phyloP scores from a whole-genome alignment of 345 rosid species.

The Ceriops zippeliana region DNA sequence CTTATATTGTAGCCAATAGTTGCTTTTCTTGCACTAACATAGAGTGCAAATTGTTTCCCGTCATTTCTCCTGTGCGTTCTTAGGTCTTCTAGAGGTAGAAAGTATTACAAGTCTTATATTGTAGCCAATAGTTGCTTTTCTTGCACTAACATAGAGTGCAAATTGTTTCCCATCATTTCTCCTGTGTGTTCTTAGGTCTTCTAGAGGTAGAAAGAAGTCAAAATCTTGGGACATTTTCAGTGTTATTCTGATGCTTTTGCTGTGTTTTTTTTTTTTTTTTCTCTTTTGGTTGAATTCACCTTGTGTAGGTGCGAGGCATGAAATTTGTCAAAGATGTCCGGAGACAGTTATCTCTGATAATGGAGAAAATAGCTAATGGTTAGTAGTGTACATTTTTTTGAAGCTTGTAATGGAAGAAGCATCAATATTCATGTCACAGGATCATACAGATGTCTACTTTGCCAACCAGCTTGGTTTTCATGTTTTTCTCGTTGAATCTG shows the following conservation, averaged over 20 bases:
- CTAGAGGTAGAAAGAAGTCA: neutral
- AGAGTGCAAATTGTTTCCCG: neutral
- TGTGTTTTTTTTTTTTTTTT: no score
- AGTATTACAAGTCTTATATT: neutral
- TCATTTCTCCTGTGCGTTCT: neutral
- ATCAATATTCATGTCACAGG: no score
- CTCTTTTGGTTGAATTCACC: neutral
- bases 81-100: neutral
- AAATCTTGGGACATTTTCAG: neutral
- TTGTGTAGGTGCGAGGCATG: slow-evolving; percentile 86
- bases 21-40: slow-evolving; percentile 1
- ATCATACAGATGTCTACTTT: no score
- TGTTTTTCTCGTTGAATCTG: neutral
- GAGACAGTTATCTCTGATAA: slow-evolving; percentile 80
- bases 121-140: slow-evolving; percentile 4
- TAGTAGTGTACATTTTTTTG: slow-evolving; percentile 18
- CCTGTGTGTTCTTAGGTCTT: neutral
- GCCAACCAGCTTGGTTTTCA: neutral
- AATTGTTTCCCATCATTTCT: no score
- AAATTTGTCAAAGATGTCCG: slow-evolving; percentile 83
- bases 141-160: neutral
- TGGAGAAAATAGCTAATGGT: slow-evolving; percentile 86
- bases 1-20: neutral
- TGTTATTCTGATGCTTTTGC: neutral
- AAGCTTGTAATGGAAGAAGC: neutral